Base-by-base conservation (phyloP, 2,329 filamentous ascomycete species). In the Verticillium nonalfalfae region DNA sequence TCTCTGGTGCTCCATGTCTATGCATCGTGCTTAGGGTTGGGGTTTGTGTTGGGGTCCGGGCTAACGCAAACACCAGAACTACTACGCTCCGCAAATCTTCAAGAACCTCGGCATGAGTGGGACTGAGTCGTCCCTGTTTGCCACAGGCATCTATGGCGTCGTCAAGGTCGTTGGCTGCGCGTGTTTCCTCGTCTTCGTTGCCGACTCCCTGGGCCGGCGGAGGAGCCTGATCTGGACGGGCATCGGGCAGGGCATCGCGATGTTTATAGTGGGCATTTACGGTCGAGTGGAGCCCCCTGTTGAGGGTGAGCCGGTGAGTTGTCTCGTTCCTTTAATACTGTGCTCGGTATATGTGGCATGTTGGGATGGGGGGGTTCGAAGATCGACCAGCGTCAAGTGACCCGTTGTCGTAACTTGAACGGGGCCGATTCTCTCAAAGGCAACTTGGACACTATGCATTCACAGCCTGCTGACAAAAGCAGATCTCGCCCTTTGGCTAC, bases 181-280 rank as follows among this genome's bases (percentile, higher is more conserved):
- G 5, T 69, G 79, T 59, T 91, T 91, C 77, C 78, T 91, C 33
- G 70, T 88, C 65, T 87, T 90, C 66, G 82, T 84, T 14, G 87
- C 86, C 62, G 89, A 91, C 71, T 87, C 86, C 1, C 82, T 91
- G 1, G 89, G 89, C 26, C 83, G 89, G 61, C 77, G 87, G 15
- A 74, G 72, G 63, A 79, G 82, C 67, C 76, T 90, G 21, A 75
- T 90, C 15, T 88, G 85, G 84, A 90, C 86, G 1, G 85, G 83
- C 9, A 80, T 84, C 59, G 85, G 83, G 1, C 85, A 88, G 75
- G 86, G 80, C 9, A 65, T 81, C 15, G 80, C 83, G 65, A 88
- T 91, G 85, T 84, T 86, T 72, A 86, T 90, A 69, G 85, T 91
- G 62, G 89, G 87, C n/a, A 79, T 90, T 60, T 91, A 90, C 69